Conservation (phyloP, 148 eudicot species). For the Arbutus unedo region DNA sequence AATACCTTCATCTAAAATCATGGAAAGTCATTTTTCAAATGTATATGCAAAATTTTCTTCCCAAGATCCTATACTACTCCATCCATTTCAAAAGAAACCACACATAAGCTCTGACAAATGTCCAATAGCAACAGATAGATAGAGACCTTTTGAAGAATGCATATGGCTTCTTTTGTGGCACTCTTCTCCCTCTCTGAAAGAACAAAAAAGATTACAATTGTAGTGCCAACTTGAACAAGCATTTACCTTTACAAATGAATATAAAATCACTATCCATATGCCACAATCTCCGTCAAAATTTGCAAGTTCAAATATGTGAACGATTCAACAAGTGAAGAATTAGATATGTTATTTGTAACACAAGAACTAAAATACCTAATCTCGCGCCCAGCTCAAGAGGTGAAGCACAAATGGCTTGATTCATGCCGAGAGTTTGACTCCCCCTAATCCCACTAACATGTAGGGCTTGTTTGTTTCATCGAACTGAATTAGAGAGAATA, state of each 20-base stretch:
- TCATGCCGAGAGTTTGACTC: background rate
- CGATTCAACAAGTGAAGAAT: background rate
- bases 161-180: conserved; percentile 81
- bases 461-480: background rate
- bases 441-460: background rate
- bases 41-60: background rate
- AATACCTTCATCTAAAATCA: background rate
- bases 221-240: conserved; percentile 13
- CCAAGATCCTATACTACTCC: background rate
- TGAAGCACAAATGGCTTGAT: background rate
- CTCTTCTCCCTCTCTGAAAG: conserved; percentile 88
- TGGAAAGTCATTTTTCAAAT: background rate
- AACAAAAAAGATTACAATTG: conserved; percentile 17
- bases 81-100: background rate
- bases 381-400: background rate
- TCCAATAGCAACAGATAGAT: conserved; percentile 3
- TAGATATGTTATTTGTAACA: too few species aligned
- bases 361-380: background rate
- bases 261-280: background rate
- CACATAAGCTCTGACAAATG: conserved; percentile 5
- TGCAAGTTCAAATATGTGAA: conserved; percentile 5
- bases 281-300: background rate
- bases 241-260: background rate
- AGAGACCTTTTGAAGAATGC: conserved; percentile 66
- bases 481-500: too few species aligned